These are phyloP conservation scores for Dovyalis caffra DNA, from an alignment of 345 rosid genomes.

Conservation along the genomic window DNA sequence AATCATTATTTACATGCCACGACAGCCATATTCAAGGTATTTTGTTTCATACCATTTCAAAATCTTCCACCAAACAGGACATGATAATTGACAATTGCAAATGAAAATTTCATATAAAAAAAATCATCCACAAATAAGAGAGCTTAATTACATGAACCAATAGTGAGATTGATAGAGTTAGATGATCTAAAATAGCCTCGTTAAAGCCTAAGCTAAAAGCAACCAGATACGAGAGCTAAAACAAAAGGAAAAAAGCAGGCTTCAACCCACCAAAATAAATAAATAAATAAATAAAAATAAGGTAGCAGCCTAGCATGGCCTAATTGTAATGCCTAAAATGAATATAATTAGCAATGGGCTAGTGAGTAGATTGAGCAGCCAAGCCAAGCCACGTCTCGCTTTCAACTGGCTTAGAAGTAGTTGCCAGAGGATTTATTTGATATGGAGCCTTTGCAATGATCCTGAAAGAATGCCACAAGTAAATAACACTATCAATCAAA, in stretches of 20 bases:
- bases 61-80: neutral
- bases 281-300: conserved; percentile 4
- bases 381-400: conserved; percentile 73
- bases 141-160: conserved; percentile 24
- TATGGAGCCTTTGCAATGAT: conserved; percentile 65
- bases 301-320: neutral
- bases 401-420: conserved; percentile 41
- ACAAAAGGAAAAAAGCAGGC: conserved; percentile 1
- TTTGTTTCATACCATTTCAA: too few species aligned
- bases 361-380: conserved; percentile 45
- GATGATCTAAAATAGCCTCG: conserved; percentile 20
- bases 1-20: too few species aligned
- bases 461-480: conserved; percentile 36
- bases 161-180: conserved; percentile 17
- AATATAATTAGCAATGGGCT: conserved; percentile 9
- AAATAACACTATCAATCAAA: conserved; percentile 3
- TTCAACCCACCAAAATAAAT: conserved; percentile 17
- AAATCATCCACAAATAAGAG: neutral
- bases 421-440: conserved; percentile 28
- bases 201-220: conserved; percentile 14
- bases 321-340: conserved; percentile 1
- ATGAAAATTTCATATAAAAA: neutral
- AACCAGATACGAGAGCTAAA: neutral
- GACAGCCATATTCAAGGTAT: too few species aligned
- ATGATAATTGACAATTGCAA: neutral